Evolutionary conservation across 2,329 filamentous ascomycete species (phyloP).

Genomic region (Remersonia thermophila): DNA sequence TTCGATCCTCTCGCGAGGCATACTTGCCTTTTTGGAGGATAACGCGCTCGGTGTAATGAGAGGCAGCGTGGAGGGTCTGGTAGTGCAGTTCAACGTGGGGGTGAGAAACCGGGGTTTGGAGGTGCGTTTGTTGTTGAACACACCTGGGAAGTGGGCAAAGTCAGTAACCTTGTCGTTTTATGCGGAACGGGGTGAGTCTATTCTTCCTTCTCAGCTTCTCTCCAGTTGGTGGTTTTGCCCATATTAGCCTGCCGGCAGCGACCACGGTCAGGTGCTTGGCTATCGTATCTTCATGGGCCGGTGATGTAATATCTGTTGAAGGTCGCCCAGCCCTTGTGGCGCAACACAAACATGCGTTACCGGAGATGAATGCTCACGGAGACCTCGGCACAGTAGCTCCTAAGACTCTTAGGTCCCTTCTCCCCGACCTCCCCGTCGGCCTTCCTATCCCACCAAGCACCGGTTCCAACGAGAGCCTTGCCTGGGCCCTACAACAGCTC

Average conservation of each 20-base stretch:
- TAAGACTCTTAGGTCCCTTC: too few species aligned
- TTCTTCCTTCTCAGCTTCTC: too few species aligned
- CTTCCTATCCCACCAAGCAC: conserved; percentile 3
- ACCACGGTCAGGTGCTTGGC: too few species aligned
- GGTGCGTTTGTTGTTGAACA: conserved; percentile 3
- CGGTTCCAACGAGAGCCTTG: conserved; percentile 2
- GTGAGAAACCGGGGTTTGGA: conserved; percentile 5
- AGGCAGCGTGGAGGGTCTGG: conserved; percentile 1
- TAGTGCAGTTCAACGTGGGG: conserved; percentile 8
- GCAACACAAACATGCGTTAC: neutral
- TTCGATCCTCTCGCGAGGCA: conserved; percentile 2
- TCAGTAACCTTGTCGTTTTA: conserved; percentile 8
- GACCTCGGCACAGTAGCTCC: conserved; percentile 1
- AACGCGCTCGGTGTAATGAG: neutral
- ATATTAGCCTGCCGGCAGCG: too few species aligned
- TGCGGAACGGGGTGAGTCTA: conserved; percentile 4
- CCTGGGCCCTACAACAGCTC: conserved; percentile 8
- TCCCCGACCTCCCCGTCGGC: conserved; percentile 8
- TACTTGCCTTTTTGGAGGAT: conserved; percentile 3
- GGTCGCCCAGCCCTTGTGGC: neutral
- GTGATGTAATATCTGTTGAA: too few species aligned
- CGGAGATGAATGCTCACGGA: neutral
- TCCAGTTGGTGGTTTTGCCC: too few species aligned
- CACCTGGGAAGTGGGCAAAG: too few species aligned
- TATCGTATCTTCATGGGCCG: neutral